Percentiles rank a stretch among this genome's conserved stretches.
phyloP scores from a whole-genome alignment of 306 rosid species.

The Inga laurina region DNA sequence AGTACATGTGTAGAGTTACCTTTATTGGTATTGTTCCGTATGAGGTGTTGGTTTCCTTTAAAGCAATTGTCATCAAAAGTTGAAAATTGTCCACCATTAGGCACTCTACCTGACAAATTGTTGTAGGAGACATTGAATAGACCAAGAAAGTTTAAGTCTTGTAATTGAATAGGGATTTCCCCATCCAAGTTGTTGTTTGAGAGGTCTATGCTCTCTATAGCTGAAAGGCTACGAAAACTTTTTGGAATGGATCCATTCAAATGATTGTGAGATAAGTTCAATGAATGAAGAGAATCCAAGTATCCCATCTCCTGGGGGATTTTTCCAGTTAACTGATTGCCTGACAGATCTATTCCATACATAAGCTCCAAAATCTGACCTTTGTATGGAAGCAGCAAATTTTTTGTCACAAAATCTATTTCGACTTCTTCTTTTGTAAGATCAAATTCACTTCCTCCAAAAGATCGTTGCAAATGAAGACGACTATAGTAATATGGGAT shows the following conservation, averaged over 20 bases:
- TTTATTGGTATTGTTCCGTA: too few relatives aligned
- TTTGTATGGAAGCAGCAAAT: neutral
- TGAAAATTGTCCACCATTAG: too few relatives aligned
- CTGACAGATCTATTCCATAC: neutral
- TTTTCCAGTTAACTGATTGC: neutral
- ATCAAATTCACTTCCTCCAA: accelerated
- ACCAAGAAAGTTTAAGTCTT: too few relatives aligned
- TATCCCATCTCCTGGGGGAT: neutral
- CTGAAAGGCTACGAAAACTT: neutral
- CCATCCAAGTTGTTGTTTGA: neutral
- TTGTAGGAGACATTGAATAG: too few relatives aligned
- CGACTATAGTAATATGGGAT: too few relatives aligned
- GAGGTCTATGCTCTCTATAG: neutral
- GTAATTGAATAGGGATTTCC: neutral
- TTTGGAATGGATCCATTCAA: neutral
- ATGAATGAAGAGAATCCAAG: neutral
- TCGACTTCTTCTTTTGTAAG: too few relatives aligned
- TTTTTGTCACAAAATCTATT: neutral
- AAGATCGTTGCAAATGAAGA: too few relatives aligned
- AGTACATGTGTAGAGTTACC: too few relatives aligned
- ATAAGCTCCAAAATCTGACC: neutral
- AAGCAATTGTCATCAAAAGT: too few relatives aligned
- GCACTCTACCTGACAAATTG: too few relatives aligned
- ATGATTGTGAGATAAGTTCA: neutral
- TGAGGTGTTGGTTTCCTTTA: too few relatives aligned